Evolutionary conservation across 495 filamentous ascomycete species (phyloP), one percentile per base, ranked within the genome.

Genomic region (Chlorociboria aeruginascens): DNA sequence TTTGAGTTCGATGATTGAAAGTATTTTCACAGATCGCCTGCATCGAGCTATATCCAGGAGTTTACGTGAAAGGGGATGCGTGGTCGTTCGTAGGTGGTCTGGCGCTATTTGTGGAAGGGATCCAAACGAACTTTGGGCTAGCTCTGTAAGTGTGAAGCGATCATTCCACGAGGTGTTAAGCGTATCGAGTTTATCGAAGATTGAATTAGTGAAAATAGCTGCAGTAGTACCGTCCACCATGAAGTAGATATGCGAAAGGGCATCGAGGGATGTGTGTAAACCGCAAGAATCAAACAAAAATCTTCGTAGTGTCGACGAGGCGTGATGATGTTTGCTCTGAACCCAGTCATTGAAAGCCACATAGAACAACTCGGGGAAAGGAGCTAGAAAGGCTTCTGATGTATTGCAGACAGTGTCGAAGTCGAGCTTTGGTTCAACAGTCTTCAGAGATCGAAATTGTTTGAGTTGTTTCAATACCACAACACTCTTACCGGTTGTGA

Each of bases 401-500:
- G 61, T 50, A 12, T 64, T 60, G 54, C 72, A 79, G 11, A 82
- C 67, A n/a, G 67, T 69, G 6, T 71, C 65, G 47, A 83, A 77
- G 16, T 72, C 67, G 36, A 86, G 59, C 10, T 53, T 64, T 10
- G 66, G 60, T 48, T 72, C 71, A 17, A 49, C 54, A 29, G 42
- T 48, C 44, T 48, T 45, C 16, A 43, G 48, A 30, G 53, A 43
- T 40, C 62, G 53, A 36, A 70, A 71, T 30, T 65, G 65, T 28
- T 66, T 72, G 43, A 86, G 71, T 31, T 79, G 74, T 31, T 79
- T 82, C 14, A 95, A 63, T 42, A 97, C 84, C 1, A 92, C 78
- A 50, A 88, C 81, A 55, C 81, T 92, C 60, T 96, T 95, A 0
- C 92, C 90, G 4, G 85, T 81, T 0, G 78, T 86, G 48, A 95